These are phyloP conservation scores for Pichia paraexigua DNA, from an alignment of 805 yeast genomes.

Conservation along the genomic window DNA sequence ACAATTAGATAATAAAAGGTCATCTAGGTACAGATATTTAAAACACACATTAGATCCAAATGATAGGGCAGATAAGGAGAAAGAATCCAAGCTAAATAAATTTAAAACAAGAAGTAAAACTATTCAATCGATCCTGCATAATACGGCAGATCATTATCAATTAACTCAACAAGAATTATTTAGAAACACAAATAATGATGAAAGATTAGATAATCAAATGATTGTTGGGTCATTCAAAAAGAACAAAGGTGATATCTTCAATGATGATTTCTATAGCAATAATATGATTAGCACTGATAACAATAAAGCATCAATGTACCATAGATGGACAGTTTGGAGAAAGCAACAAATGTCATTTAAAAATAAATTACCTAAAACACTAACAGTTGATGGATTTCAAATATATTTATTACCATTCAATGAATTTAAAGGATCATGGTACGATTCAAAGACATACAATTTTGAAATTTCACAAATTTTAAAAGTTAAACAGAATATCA, in stretches of 20 bases:
- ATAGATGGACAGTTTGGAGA: constrained; percentile 82
- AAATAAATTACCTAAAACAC: constrained; percentile 69
- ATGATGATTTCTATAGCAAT: background rate
- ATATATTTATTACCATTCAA: constrained; percentile 83
- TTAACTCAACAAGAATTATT: constrained; percentile 12
- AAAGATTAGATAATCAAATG: background rate
- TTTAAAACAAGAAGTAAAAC: constrained; percentile 19
- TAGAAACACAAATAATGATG: background rate
- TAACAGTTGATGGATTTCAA: constrained; percentile 92
- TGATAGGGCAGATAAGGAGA: constrained; percentile 1
- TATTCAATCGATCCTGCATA: constrained; percentile 20
- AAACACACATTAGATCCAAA: background rate
- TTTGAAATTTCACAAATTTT: constrained; percentile 76
- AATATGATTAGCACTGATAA: background rate
- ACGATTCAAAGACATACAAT: constrained; percentile 73
- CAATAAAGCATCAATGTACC: constrained; percentile 36
- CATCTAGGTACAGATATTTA: constrained; percentile 1
- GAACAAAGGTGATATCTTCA: background rate
- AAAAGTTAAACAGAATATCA: constrained; percentile 66
- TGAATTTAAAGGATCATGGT: constrained; percentile 53
- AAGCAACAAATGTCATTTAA: constrained; percentile 80
- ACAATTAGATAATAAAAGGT: background rate
- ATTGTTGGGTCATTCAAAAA: background rate
- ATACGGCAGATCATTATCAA: constrained; percentile 16
- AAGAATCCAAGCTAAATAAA: constrained; percentile 18